Evolutionary conservation across 495 filamentous ascomycete genomes (phyloP), one percentile per base, ranked within the genome.

Genomic region (Trypethelium eluteriae): DNA sequence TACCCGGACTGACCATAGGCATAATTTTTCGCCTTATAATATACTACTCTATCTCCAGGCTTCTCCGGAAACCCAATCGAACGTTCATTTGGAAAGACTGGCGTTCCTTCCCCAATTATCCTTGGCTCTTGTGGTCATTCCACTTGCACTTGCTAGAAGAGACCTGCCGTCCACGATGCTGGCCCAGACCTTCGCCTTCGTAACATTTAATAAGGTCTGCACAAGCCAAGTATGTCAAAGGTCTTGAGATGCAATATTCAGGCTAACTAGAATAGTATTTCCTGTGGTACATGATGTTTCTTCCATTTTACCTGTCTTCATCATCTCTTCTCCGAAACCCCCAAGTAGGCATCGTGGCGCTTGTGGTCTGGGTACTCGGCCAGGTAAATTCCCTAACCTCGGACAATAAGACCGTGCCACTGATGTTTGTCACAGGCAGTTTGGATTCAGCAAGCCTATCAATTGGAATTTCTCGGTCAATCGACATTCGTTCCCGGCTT

Each of bases 101-200:
- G 93, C 94, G 2, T 98, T 98, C 71, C 62, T 96, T 18, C 95
- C 93, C 0, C 94, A 98, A 73, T 77, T 98, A 0, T 70, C 89
- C 39, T 82, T 98, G 36, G 89, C 87, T 0, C 87, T 89, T 2
- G 70, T 94, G 18, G 77, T 87, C 1, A 86, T 98, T 53, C 95
- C 94, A 2, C 74, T 94, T 0, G 81, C 83, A 2, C 76, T 94
- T n/a, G 90, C 90, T 7, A 96, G 93, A 76, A 89, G 85, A 73
- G 86, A 90, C 72, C 81, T 98, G 0, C 81, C 94, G 1, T 83
- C 87, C 1, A 84, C 92, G n/a, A 91, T 98, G 86, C 83, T 98
- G n/a, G 92, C 90, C n/a, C 94, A 98, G 78, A 98, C 95, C 0
- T 96, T 97, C 74, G 89, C 94, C 0, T 98, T 98, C 76, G 94